Percentiles rank a stretch among this genome's conserved stretches.
phyloP scores from a whole-genome alignment of 2,329 filamentous ascomycete species.

The Fonsecaea nubica region DNA sequence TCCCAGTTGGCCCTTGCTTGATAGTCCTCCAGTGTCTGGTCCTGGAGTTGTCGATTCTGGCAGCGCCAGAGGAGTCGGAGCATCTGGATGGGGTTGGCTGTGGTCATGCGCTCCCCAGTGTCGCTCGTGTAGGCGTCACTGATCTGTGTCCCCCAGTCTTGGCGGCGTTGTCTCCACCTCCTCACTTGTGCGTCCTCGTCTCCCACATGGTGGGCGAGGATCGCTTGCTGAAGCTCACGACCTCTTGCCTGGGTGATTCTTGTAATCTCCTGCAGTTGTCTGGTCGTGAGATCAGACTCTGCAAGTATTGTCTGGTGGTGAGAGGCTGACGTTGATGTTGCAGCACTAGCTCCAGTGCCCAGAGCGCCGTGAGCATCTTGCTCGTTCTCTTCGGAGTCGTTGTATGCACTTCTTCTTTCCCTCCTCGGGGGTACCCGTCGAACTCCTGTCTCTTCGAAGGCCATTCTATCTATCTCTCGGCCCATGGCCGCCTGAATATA shows the following conservation, averaged over 20 bases:
- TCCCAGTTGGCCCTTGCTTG: background rate
- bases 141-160: background rate
- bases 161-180: background rate
- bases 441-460: slow-evolving; percentile 24
- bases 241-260: background rate
- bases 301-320: background rate
- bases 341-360: too few relatives aligned
- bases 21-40: background rate
- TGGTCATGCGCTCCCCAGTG: background rate
- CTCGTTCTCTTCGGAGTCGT: background rate
- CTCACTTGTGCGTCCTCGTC: too few relatives aligned
- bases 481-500: slow-evolving; percentile 36
- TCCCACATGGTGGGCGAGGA: too few relatives aligned
- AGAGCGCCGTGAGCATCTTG: background rate
- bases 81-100: background rate
- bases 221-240: background rate
- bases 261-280: background rate
- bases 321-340: background rate
- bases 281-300: background rate
- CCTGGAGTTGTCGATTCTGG: background rate
- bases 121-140: background rate
- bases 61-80: background rate
- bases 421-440: slow-evolving; percentile 4
- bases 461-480: slow-evolving; percentile 33
- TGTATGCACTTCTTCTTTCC: background rate